Conservation (phyloP, 1,284 basidiomycete genomes). For the Ceratobasidium sp. region DNA sequence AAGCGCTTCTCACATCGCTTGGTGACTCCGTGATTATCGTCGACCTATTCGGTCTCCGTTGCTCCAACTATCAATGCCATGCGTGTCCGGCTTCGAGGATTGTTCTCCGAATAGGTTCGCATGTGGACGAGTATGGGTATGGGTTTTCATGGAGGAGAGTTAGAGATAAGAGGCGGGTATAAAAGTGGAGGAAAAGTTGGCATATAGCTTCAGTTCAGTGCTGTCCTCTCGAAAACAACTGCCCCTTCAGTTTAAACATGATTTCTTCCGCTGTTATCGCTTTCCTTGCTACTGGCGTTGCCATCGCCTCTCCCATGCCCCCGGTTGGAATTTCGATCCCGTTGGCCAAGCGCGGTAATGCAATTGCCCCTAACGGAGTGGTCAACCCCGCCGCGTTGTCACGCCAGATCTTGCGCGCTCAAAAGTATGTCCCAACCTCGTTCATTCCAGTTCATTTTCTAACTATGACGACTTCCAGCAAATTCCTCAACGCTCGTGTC, state of each 20-base stretch:
- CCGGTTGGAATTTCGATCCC: background rate
- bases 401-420: background rate
- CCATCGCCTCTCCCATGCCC: constrained; percentile 7
- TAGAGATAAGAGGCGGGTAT: background rate
- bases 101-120: background rate
- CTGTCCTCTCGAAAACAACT: background rate
- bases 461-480: background rate
- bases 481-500: background rate
- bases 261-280: background rate
- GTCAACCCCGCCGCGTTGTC: constrained; percentile 7
- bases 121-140: background rate
- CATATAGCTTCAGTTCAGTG: background rate
- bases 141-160: background rate
- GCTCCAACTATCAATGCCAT: background rate
- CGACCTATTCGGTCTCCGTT: background rate
- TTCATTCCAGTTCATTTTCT: background rate
- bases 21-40: constrained; percentile 1
- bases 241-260: background rate
- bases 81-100: background rate
- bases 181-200: background rate
- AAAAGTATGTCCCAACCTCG: background rate
- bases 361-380: background rate
- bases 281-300: background rate
- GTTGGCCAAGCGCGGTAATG: background rate
- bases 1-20: background rate